Conservation (phyloP, 345 rosid species). For the Microthlaspi erraticum region DNA sequence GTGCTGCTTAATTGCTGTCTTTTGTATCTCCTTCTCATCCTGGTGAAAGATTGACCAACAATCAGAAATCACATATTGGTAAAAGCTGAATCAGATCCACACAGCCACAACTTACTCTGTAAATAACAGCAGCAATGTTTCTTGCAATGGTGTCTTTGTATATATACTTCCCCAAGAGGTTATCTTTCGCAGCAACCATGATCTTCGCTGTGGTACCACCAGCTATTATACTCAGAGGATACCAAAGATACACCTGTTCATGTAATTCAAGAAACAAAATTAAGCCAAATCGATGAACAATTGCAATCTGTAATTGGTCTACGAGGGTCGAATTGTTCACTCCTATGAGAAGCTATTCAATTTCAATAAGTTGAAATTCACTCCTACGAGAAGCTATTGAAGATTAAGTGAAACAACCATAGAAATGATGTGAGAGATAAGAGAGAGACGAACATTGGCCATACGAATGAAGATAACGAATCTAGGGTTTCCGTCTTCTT, state of each 20-base stretch:
- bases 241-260: constrained; percentile 88
- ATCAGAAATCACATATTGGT: constrained; percentile 22
- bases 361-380: background rate
- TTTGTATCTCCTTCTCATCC: constrained; percentile 95
- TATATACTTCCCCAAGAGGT: constrained; percentile 86
- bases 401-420: constrained; percentile 5
- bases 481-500: constrained; percentile 92
- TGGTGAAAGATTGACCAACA: constrained; percentile 37
- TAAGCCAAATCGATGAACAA: background rate
- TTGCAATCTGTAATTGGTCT: background rate
- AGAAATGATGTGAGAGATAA: background rate
- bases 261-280: background rate
- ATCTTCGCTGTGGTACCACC: constrained; percentile 98
- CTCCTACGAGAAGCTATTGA: background rate
- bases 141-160: constrained; percentile 90
- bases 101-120: constrained; percentile 53
- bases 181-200: constrained; percentile 96
- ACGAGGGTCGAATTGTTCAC: background rate
- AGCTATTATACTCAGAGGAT: constrained; percentile 76
- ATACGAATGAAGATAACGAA: constrained; percentile 89
- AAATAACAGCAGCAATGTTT: constrained; percentile 91
- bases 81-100: constrained; percentile 17
- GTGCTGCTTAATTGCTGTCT: constrained; percentile 79
- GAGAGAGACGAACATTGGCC: constrained; percentile 71
- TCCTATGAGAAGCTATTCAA: background rate